Evolutionary conservation across 768 basidiomycete species (phyloP).

Genomic region (Tylopilus subfusipes): DNA sequence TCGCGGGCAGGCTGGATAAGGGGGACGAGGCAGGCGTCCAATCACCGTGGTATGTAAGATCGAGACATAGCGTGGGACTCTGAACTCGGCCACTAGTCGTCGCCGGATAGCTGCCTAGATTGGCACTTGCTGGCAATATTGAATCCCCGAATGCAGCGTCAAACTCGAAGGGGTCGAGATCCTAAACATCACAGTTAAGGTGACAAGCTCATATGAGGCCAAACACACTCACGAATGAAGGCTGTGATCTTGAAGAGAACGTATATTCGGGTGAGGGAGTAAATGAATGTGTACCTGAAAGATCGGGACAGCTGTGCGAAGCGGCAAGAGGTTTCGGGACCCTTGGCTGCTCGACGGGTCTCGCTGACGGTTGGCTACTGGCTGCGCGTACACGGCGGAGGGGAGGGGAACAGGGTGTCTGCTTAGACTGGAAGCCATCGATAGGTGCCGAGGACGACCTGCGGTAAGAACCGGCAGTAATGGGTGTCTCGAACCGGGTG

Average conservation of each 20-base stretch:
- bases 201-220: background rate
- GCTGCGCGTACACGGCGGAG: slow-evolving; percentile 20
- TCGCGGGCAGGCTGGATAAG: slow-evolving; percentile 41
- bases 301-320: slow-evolving; percentile 29
- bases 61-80: slow-evolving; percentile 37
- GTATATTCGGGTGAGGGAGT: slow-evolving; percentile 27
- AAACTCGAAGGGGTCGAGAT: slow-evolving; percentile 30
- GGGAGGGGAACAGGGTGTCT: slow-evolving; percentile 25
- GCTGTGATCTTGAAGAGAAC: slow-evolving; percentile 39
- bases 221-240: slow-evolving; percentile 45
- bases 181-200: slow-evolving; percentile 14
- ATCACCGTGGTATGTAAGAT: slow-evolving; percentile 36
- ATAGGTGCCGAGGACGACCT: slow-evolving; percentile 64
- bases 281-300: slow-evolving; percentile 35
- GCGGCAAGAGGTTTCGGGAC: slow-evolving; percentile 1
- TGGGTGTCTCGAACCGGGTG: slow-evolving; percentile 69
- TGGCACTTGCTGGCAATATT: slow-evolving; percentile 18
- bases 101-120: slow-evolving; percentile 22
- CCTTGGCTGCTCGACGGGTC: slow-evolving; percentile 2
- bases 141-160: slow-evolving; percentile 29
- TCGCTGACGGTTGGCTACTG: slow-evolving; percentile 22
- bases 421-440: slow-evolving; percentile 37
- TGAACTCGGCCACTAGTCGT: slow-evolving; percentile 21
- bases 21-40: slow-evolving; percentile 46
- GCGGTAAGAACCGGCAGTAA: slow-evolving; percentile 66